A percentile compares a stretch with the other conserved stretches of the same genome.
These are phyloP conservation scores for Starmerella davenportii DNA, from an alignment of 805 yeast species.

Conservation along the genomic window DNA sequence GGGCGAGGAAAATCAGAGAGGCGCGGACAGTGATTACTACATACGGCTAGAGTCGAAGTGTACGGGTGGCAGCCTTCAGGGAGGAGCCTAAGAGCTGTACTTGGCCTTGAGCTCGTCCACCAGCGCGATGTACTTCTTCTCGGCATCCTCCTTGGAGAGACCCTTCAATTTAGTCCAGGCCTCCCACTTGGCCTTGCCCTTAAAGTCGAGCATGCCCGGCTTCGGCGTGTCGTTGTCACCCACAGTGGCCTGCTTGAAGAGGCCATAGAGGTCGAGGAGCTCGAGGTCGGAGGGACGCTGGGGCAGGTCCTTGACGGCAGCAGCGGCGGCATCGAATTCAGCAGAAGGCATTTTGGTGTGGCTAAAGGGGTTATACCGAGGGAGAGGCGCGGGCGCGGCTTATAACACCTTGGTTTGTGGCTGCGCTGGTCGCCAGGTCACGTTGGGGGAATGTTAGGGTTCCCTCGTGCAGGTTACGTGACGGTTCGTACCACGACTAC, in stretches of 20 bases:
- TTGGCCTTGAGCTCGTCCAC: constrained; percentile 19
- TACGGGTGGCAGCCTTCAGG: too few species aligned
- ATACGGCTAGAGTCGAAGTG: too few species aligned
- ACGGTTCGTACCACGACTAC: too few species aligned
- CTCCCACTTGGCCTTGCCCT: constrained; percentile 96
- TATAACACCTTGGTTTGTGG: not conserved
- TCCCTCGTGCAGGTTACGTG: not conserved
- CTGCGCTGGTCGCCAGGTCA: not conserved
- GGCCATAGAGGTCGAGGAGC: constrained; percentile 68
- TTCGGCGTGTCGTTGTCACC: constrained; percentile 80
- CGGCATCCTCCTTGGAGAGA: constrained; percentile 76
- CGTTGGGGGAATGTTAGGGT: not conserved
- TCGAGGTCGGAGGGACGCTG: constrained; percentile 76
- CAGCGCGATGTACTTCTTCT: constrained; percentile 35
- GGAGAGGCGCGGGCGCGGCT: not conserved
- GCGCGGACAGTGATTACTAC: too few species aligned
- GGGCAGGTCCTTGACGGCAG: constrained; percentile 55
- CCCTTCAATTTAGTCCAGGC: constrained; percentile 83
- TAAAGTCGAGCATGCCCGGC: constrained; percentile 85
- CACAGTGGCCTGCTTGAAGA: constrained; percentile 91
- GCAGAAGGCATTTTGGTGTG: constrained; percentile 23
- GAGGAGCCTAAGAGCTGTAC: too few species aligned
- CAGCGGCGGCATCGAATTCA: constrained; percentile 35
- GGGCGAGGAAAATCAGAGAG: too few species aligned
- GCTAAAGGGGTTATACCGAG: not conserved